Percentiles rank a stretch among this genome's conserved stretches.
Evolutionary conservation across 2,329 filamentous ascomycete genomes (phyloP).

Genomic region (Daldinia sp.): DNA sequence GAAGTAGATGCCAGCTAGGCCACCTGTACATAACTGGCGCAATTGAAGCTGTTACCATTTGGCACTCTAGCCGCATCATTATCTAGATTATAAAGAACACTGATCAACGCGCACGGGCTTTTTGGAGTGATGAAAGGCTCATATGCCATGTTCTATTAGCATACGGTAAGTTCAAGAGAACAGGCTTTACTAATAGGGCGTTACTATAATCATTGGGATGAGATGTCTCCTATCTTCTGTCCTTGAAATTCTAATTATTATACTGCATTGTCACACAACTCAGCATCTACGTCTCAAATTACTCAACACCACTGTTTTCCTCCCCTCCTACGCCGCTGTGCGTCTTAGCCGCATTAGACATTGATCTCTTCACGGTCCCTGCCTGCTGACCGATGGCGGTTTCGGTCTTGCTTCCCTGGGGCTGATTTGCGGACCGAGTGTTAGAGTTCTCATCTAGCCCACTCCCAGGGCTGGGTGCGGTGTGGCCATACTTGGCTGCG

Average conservation of each 20-base stretch:
- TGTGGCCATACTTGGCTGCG: slow-evolving; percentile 16
- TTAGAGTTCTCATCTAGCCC: slow-evolving; percentile 10
- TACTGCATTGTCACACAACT: neutral
- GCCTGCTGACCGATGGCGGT: neutral
- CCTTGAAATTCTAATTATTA: too few relatives aligned
- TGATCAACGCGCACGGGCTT: neutral
- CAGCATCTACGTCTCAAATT: slow-evolving; percentile 10
- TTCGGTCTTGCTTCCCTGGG: slow-evolving; percentile 8
- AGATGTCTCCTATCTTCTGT: neutral
- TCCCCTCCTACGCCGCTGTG: neutral
- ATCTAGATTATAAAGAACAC: neutral
- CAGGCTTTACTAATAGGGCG: neutral
- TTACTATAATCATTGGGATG: neutral
- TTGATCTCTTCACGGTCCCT: neutral
- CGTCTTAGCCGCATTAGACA: neutral
- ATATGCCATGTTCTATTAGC: neutral
- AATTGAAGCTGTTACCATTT: slow-evolving; percentile 36
- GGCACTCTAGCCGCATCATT: neutral
- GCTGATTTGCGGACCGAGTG: neutral
- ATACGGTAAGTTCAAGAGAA: neutral
- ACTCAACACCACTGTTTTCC: slow-evolving; percentile 5
- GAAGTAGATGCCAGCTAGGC: slow-evolving; percentile 68
- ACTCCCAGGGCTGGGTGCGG: slow-evolving; percentile 3
- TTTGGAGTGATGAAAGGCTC: neutral
- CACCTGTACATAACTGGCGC: slow-evolving; percentile 48